Conservation (phyloP, 1,139 yeast genomes). For the Yamadazyma sp. region DNA sequence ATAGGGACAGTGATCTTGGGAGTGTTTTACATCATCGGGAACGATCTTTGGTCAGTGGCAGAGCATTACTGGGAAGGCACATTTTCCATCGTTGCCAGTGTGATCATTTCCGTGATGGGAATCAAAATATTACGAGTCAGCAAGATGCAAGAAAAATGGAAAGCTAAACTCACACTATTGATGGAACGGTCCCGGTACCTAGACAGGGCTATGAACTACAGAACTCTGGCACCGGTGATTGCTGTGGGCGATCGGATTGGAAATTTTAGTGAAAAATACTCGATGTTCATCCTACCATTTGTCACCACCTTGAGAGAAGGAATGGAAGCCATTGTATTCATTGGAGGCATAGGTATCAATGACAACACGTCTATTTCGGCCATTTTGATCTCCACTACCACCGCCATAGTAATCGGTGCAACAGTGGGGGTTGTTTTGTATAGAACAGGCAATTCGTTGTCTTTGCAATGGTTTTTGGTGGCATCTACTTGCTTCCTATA, state of each 20-base stretch:
- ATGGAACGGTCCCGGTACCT: conserved; percentile 21
- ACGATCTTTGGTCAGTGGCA: conserved; percentile 42
- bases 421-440: conserved; percentile 37
- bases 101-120: conserved; percentile 48
- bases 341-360: conserved; percentile 46
- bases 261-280: conserved; percentile 6
- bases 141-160: conserved; percentile 82
- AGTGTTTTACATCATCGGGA: conserved; percentile 39
- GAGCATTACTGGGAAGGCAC: conserved; percentile 52
- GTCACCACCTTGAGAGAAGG: conserved; percentile 49
- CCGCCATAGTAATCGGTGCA: conserved; percentile 24
- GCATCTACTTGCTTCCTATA: conserved; percentile 44
- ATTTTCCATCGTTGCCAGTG: conserved; percentile 43
- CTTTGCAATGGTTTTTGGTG: conserved; percentile 43
- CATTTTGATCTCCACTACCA: conserved; percentile 27
- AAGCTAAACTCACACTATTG: conserved; percentile 50
- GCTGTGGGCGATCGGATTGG: conserved; percentile 11
- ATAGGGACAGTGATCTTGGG: conserved; percentile 37
- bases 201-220: conserved; percentile 14
- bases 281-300: conserved; percentile 33
- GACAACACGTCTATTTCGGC: conserved; percentile 23
- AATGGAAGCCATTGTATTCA: conserved; percentile 48
- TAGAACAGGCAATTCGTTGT: conserved; percentile 42
- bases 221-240: conserved; percentile 4
- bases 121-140: conserved; percentile 42